Conservation (phyloP, 768 basidiomycete species). For the Collybia sordida region DNA sequence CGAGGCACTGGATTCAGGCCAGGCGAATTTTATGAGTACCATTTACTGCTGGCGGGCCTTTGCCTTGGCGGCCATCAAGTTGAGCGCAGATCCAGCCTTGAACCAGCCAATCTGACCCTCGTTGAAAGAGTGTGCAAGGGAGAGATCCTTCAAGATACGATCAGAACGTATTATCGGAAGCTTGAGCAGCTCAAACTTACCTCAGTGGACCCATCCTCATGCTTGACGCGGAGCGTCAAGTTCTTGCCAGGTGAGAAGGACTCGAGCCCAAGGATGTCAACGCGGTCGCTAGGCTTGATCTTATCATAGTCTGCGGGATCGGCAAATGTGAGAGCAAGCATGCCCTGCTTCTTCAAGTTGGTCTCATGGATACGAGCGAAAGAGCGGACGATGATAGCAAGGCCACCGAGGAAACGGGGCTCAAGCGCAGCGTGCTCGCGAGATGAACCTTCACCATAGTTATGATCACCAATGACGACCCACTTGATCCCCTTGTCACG, state of each 20-base stretch:
- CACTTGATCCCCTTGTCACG: conserved; percentile 89
- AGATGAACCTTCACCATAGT: conserved; percentile 98
- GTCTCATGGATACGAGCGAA: conserved; percentile 99
- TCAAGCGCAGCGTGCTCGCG: conserved; percentile 98
- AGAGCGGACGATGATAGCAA: conserved; percentile 93
- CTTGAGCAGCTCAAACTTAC: conserved; percentile 29
- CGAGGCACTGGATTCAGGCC: neutral
- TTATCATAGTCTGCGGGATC: conserved; percentile 95
- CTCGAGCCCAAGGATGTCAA: conserved; percentile 88
- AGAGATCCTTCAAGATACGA: conserved; percentile 48
- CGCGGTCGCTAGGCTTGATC: conserved; percentile 81
- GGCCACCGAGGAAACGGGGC: conserved; percentile 91
- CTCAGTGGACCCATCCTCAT: conserved; percentile 75
- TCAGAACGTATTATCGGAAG: conserved; percentile 7
- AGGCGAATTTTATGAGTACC: neutral
- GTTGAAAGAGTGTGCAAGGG: conserved; percentile 92
- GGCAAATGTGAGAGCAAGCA: conserved; percentile 93
- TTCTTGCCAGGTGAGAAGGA: conserved; percentile 91
- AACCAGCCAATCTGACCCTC: conserved; percentile 98
- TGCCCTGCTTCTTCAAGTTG: conserved; percentile 99
- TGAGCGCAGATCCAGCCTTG: conserved; percentile 94
- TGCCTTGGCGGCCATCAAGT: conserved; percentile 78
- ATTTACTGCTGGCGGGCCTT: conserved; percentile 31
- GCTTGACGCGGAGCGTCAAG: conserved; percentile 80
- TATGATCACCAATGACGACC: conserved; percentile 95